Evolutionary conservation across 2,329 filamentous ascomycete genomes (phyloP).

Genomic region (Calonectria montana): DNA sequence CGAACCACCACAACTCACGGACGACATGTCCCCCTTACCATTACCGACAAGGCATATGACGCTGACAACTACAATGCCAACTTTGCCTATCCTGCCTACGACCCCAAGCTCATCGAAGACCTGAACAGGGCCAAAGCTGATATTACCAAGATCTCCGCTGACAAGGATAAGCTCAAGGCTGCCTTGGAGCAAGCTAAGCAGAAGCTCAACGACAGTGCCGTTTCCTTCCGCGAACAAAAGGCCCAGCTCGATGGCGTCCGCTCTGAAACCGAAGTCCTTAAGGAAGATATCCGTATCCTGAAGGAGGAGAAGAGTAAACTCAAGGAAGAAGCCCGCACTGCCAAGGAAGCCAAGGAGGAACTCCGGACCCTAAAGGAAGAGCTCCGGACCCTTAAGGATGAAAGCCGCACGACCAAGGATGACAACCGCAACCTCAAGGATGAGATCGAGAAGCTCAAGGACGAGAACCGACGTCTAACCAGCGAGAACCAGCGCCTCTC

Average conservation of each 20-base stretch:
- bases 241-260: slow-evolving; percentile 40
- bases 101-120: slow-evolving; percentile 40
- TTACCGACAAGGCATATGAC: slow-evolving; percentile 30
- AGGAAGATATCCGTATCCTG: slow-evolving; percentile 25
- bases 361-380: slow-evolving; percentile 41
- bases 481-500: slow-evolving; percentile 32
- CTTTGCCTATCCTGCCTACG: slow-evolving; percentile 39
- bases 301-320: slow-evolving; percentile 21
- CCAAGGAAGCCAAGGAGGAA: slow-evolving; percentile 30
- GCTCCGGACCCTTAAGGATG: slow-evolving; percentile 41
- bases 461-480: slow-evolving; percentile 28
- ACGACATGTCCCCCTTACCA: slow-evolving; percentile 18
- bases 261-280: slow-evolving; percentile 40
- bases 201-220: slow-evolving; percentile 44
- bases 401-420: slow-evolving; percentile 40
- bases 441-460: slow-evolving; percentile 39
- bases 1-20: slow-evolving; percentile 33
- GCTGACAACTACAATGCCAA: slow-evolving; percentile 36
- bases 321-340: slow-evolving; percentile 19
- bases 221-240: slow-evolving; percentile 26
- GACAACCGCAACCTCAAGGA: slow-evolving; percentile 42
- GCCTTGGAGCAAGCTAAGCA: slow-evolving; percentile 43
- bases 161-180: slow-evolving; percentile 44
- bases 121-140: slow-evolving; percentile 44
- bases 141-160: slow-evolving; percentile 42